Percentiles rank a stretch among this genome's conserved stretches.
These are phyloP conservation scores for Lathyrus sativus DNA, from an alignment of 306 rosid genomes.

Conservation along the genomic window DNA sequence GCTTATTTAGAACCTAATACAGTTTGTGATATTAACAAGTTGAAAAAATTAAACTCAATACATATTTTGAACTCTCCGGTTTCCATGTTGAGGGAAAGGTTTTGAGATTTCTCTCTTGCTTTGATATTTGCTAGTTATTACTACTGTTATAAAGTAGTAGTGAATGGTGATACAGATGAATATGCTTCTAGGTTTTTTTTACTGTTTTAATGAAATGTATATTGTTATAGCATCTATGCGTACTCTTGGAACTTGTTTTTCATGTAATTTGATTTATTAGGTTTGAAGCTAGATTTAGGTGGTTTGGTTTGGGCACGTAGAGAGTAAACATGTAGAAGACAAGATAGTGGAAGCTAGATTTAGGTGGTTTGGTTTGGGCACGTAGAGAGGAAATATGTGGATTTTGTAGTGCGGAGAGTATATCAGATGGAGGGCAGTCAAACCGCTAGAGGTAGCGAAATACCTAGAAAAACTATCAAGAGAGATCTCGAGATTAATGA, in stretches of 20 bases:
- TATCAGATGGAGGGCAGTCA: too few species aligned
- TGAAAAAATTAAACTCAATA: not conserved
- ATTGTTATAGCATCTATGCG: not conserved
- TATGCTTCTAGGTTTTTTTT: not conserved
- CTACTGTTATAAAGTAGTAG: not conserved
- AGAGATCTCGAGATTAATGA: too few species aligned
- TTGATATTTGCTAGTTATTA: not conserved
- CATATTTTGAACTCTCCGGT: constrained; percentile 10
- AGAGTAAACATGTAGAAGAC: too few species aligned
- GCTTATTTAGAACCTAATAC: not conserved
- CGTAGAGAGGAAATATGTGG: too few species aligned
- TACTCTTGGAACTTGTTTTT: constrained; percentile 9
- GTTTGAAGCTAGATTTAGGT: too few species aligned
- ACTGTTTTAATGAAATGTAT: not conserved
- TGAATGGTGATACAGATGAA: not conserved
- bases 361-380: too few species aligned
- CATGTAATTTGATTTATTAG: not conserved
- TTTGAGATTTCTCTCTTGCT: constrained; percentile 16
- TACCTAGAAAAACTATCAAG: too few species aligned
- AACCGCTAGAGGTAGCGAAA: too few species aligned
- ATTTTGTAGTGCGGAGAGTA: too few species aligned
- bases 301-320: too few species aligned
- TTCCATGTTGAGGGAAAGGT: not conserved
- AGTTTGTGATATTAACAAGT: not conserved
- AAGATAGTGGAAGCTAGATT: too few species aligned